Evolutionary conservation across 306 rosid species (phyloP).

Genomic region (Cicer yamashitae): DNA sequence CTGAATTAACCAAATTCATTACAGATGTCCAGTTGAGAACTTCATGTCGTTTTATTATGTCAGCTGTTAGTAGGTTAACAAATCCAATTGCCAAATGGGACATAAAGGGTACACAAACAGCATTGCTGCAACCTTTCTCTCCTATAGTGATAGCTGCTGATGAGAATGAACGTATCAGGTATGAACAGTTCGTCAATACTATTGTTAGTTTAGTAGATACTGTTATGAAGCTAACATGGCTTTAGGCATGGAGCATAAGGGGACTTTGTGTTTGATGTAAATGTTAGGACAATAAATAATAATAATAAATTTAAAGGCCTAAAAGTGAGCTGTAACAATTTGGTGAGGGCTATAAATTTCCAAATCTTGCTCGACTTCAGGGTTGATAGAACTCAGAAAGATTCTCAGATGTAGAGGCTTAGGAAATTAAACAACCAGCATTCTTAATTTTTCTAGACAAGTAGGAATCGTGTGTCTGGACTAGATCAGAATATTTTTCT

Average conservation of each 20-base stretch:
- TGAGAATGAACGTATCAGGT: conserved; percentile 96
- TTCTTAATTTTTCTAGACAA: conserved; percentile 15
- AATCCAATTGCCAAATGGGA: conserved; percentile 94
- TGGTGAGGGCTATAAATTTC: conserved; percentile 17
- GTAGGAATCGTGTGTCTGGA: conserved; percentile 8
- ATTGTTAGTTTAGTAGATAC: conserved; percentile 26
- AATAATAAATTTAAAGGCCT: background rate
- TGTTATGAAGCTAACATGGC: conserved; percentile 30
- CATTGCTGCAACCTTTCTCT: conserved; percentile 90
- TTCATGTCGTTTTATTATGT: conserved; percentile 42
- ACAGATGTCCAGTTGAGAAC: conserved; percentile 29
- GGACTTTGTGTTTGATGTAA: background rate
- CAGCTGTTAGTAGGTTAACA: conserved; percentile 86
- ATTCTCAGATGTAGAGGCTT: conserved; percentile 1
- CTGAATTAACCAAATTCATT: conserved; percentile 8
- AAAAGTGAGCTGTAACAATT: background rate
- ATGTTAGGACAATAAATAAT: background rate
- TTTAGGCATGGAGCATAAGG: conserved; percentile 2
- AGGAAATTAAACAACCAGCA: background rate
- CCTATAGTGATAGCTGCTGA: conserved; percentile 93
- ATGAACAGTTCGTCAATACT: conserved; percentile 21
- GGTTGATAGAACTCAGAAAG: conserved; percentile 18
- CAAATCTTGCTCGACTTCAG: background rate
- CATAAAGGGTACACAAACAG: conserved; percentile 77
- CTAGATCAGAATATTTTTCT: conserved; percentile 16